These are phyloP conservation scores for Ophiosphaerella herpotricha DNA, from an alignment of 2,329 filamentous ascomycete species.

Conservation along the genomic window DNA sequence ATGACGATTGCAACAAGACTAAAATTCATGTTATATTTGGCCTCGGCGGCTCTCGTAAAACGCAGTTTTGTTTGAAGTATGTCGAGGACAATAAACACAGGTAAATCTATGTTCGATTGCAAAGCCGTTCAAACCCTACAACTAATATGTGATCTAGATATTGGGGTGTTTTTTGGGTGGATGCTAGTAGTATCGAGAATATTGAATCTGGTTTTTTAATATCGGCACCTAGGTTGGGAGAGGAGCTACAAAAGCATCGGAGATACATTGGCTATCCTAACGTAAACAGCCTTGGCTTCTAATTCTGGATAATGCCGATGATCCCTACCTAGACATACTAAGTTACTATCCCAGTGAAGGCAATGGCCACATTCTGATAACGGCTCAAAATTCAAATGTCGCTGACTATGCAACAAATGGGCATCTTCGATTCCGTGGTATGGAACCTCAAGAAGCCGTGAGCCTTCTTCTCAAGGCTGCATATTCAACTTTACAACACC, in stretches of 20 bases:
- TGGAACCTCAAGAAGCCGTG: constrained; percentile 24
- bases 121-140: neutral
- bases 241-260: constrained; percentile 31
- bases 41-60: constrained; percentile 49
- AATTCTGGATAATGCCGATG: constrained; percentile 38
- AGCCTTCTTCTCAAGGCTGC: constrained; percentile 31
- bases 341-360: constrained; percentile 29
- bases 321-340: constrained; percentile 19
- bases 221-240: constrained; percentile 32
- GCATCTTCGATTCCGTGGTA: constrained; percentile 25
- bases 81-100: constrained; percentile 40
- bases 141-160: constrained; percentile 18
- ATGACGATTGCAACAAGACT: constrained; percentile 13
- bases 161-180: constrained; percentile 47
- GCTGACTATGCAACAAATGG: constrained; percentile 20
- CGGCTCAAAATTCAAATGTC: constrained; percentile 31
- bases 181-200: constrained; percentile 33
- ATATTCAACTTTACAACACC: constrained; percentile 6
- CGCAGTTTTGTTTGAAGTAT: constrained; percentile 46
- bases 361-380: constrained; percentile 32
- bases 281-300: constrained; percentile 29
- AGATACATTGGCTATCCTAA: constrained; percentile 21
- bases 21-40: constrained; percentile 44
- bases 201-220: constrained; percentile 26
- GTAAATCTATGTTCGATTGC: constrained; percentile 23